Base-by-base conservation (phyloP, 345 rosid genomes). In the Lumnitzera littorea region DNA sequence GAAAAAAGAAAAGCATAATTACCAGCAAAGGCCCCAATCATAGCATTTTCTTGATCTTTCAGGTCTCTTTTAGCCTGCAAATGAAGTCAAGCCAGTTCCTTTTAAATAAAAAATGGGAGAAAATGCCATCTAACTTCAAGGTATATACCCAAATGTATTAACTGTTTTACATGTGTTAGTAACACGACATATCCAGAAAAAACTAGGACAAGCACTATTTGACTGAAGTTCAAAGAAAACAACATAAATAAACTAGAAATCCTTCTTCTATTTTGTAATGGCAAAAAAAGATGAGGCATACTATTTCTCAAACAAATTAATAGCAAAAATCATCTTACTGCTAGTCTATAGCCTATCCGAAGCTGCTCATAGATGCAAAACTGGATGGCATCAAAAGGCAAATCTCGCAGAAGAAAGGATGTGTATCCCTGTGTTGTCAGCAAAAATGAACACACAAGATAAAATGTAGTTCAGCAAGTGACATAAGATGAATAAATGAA, bases 281-380 rank as follows among this genome's bases (percentile, higher is more conserved):
- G 3, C 43, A 36, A 36, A 36, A 36, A 36, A 36, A 36, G 43
- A 36, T 36, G 43, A 36, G 7, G 43, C 5, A 9, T 36, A 36
- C 43, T 5, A 7, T 36, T 36, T 36, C 7, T 36, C 43, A 9
- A 36, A 9, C 1, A 57, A 36, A 36, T 4, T 9, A 36, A 9
- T 36, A 9, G 43, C 17, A 24, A 12, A 48, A 41, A 51, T 50
- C 15, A 16, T 57, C 82, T 81, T 82, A 87, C 98, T 36, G 84
- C 95, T 29, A 54, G 78, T 63, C 80, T 94, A 72, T 90, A 94
- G 47, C 95, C 96, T 63, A 94, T 70, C 63, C 95, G 82, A 51
- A 94, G 82, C 78, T 94, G 97, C 83, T 94, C 97, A 49, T 94
- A 94, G 70, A 90, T 79, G 76, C 97, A 94, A 76, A 94, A 94